These are phyloP conservation scores for Pelargonium australe DNA, from an alignment of 441 rosid genomes.

Conservation along the genomic window DNA sequence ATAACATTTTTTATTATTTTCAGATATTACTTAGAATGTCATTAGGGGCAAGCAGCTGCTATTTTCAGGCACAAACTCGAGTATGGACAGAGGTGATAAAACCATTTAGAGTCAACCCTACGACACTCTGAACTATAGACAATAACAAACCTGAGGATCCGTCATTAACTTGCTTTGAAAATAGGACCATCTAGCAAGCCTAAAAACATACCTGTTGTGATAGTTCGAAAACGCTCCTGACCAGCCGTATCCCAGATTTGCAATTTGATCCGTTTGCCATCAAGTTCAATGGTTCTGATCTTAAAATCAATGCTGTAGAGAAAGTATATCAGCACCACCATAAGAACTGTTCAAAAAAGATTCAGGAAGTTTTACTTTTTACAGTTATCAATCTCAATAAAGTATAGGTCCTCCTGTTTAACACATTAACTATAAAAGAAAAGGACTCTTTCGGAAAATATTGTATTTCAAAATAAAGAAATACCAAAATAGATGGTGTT, in stretches of 20 bases:
- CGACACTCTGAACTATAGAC: background rate
- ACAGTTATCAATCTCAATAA: background rate
- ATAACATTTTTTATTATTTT: background rate
- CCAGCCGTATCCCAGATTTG: conserved; percentile 99
- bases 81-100: background rate
- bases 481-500: no score
- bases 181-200: background rate
- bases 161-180: no score
- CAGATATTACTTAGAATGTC: background rate
- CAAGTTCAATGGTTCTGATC: conserved; percentile 96
- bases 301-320: conserved; percentile 73
- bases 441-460: background rate
- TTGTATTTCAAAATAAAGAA: no score
- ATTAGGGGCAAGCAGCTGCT: background rate
- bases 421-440: background rate
- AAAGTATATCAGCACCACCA: background rate
- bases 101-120: background rate
- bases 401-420: background rate
- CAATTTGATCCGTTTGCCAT: conserved; percentile 87
- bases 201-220: conserved; percentile 65
- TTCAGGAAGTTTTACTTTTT: conserved; percentile 4
- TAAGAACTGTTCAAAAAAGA: conserved; percentile 7
- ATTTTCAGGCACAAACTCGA: conserved; percentile 32
- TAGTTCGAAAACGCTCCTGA: conserved; percentile 94
- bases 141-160: background rate